Evolutionary conservation across 2,329 filamentous ascomycete genomes (phyloP).

Genomic region (Truncatella angustata): DNA sequence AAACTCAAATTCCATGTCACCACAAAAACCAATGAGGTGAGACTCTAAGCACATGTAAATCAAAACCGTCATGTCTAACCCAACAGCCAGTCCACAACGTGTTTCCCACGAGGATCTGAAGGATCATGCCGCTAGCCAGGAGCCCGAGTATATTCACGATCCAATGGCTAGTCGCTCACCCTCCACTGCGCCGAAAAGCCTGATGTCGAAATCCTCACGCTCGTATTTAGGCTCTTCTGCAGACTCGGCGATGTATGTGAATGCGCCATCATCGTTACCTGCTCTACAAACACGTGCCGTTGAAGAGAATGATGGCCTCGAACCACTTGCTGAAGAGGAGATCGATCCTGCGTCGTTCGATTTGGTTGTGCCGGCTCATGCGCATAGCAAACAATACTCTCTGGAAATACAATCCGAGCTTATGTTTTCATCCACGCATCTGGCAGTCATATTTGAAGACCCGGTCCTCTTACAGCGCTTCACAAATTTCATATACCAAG

Average conservation of each 20-base stretch:
- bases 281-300: slow-evolving; percentile 24
- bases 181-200: slow-evolving; percentile 24
- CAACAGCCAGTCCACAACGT: neutral
- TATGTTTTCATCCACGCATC: slow-evolving; percentile 64
- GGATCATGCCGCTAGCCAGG: slow-evolving; percentile 7
- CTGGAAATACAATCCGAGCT: slow-evolving; percentile 64
- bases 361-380: slow-evolving; percentile 41
- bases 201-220: slow-evolving; percentile 24
- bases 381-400: slow-evolving; percentile 40
- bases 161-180: slow-evolving; percentile 19
- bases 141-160: slow-evolving; percentile 14
- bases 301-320: slow-evolving; percentile 28
- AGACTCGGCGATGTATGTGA: slow-evolving; percentile 21
- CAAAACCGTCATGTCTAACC: neutral
- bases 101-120: neutral
- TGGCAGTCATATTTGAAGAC: slow-evolving; percentile 64
- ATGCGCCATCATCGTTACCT: slow-evolving; percentile 13
- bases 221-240: slow-evolving; percentile 26
- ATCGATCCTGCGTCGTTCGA: slow-evolving; percentile 37
- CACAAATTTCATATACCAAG: slow-evolving; percentile 61
- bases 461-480: slow-evolving; percentile 63
- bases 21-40: slow-evolving; percentile 3
- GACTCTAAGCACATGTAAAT: neutral
- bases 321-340: slow-evolving; percentile 34
- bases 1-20: neutral